Percentiles rank a stretch among this genome's conserved stretches.
phyloP scores from a whole-genome alignment of 192 early-diverging fungal species.

The Coemansia umbellata region DNA sequence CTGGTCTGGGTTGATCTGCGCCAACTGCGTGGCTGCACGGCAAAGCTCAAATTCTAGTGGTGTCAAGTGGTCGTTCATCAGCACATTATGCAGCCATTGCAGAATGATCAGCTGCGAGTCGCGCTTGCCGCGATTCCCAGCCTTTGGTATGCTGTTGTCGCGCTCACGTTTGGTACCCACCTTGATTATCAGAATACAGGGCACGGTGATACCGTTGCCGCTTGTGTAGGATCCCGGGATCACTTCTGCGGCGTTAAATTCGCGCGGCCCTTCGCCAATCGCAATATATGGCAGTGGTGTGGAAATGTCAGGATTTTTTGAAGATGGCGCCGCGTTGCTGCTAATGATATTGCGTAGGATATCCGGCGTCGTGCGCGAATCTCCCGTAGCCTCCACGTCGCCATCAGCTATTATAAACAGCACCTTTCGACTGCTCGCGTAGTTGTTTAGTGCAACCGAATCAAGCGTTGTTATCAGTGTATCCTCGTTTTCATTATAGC shows the following conservation, averaged over 20 bases:
- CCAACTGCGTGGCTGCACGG: conserved; percentile 66
- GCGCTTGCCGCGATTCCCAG: conserved; percentile 94
- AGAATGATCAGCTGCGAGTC: conserved; percentile 94
- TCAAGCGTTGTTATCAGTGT: conserved; percentile 79
- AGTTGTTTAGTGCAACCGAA: conserved; percentile 81
- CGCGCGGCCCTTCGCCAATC: conserved; percentile 67
- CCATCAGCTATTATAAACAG: conserved; percentile 87
- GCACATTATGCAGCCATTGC: conserved; percentile 80
- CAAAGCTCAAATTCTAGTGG: conserved; percentile 87
- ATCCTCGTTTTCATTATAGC: conserved; percentile 82
- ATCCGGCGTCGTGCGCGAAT: conserved; percentile 64
- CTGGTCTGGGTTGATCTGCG: conserved; percentile 71
- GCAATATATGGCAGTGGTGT: conserved; percentile 61
- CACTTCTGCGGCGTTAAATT: conserved; percentile 69
- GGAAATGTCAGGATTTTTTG: too few relatives aligned
- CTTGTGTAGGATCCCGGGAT: conserved; percentile 63
- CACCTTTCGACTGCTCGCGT: conserved; percentile 79
- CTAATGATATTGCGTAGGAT: conserved; percentile 69
- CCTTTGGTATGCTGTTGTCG: conserved; percentile 55
- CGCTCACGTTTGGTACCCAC: conserved; percentile 66
- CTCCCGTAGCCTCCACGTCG: conserved; percentile 71
- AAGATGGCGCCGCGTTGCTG: background rate
- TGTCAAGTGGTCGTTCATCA: conserved; percentile 82
- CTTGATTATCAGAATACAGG: conserved; percentile 69
- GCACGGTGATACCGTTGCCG: conserved; percentile 58